phyloP scores from a whole-genome alignment of 768 basidiomycete genomes.

The Nevesoporus exiguus region DNA sequence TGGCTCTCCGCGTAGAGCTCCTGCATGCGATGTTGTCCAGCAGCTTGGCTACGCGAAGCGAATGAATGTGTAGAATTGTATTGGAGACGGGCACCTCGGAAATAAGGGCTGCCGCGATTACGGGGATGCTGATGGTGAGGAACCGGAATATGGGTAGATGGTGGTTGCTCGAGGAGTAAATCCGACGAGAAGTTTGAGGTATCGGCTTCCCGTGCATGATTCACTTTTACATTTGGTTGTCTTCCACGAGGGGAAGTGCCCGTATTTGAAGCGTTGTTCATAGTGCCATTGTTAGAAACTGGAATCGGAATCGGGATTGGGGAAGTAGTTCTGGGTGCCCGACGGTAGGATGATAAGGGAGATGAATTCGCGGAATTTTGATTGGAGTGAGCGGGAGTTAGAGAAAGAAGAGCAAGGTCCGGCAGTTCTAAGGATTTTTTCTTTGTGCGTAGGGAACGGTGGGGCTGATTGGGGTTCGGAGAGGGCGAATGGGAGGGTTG shows the following conservation, averaged over 20 bases:
- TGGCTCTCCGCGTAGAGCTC: slow-evolving; percentile 41
- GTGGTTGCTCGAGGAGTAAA: slow-evolving; percentile 39
- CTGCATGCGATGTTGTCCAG: slow-evolving; percentile 41
- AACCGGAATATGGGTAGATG: slow-evolving; percentile 42
- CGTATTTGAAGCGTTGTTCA: slow-evolving; percentile 34
- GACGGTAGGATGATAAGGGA: slow-evolving; percentile 40
- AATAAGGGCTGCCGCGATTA: slow-evolving; percentile 32
- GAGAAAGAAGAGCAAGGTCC: slow-evolving; percentile 56
- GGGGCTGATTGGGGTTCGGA: slow-evolving; percentile 43
- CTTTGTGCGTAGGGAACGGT: slow-evolving; percentile 61
- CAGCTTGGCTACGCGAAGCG: slow-evolving; percentile 31
- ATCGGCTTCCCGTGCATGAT: slow-evolving; percentile 25
- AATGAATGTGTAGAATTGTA: slow-evolving; percentile 46
- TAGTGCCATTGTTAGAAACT: slow-evolving; percentile 35
- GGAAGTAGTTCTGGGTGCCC: slow-evolving; percentile 41
- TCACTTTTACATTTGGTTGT: slow-evolving; percentile 30
- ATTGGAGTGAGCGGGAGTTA: slow-evolving; percentile 41
- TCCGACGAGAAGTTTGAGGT: slow-evolving; percentile 37
- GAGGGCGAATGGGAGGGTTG: slow-evolving; percentile 35
- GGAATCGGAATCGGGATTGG: slow-evolving; percentile 49
- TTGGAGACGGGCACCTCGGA: slow-evolving; percentile 34
- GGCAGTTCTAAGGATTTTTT: slow-evolving; percentile 75
- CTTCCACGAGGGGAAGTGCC: slow-evolving; percentile 36
- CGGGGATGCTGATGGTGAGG: slow-evolving; percentile 30
- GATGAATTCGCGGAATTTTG: slow-evolving; percentile 38